These are phyloP conservation scores for Colletotrichum coccodes DNA, from an alignment of 2,329 filamentous ascomycete species.

Conservation along the genomic window DNA sequence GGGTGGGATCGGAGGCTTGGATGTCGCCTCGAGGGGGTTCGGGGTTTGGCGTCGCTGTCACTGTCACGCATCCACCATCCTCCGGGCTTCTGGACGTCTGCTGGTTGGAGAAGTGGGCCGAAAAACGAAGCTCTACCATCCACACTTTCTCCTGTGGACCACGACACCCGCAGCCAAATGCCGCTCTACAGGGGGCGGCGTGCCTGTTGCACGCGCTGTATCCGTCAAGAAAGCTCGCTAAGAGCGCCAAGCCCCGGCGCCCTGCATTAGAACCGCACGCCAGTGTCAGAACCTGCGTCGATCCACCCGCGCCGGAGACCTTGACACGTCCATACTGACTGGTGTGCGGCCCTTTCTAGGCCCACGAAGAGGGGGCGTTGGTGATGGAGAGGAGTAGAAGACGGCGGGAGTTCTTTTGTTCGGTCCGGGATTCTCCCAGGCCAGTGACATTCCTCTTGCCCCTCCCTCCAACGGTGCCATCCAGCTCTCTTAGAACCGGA, in stretches of 20 bases:
- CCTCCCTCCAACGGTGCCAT: not conserved
- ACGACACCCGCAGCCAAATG: constrained; percentile 19
- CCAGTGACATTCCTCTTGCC: constrained; percentile 10
- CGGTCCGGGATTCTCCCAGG: constrained; percentile 8
- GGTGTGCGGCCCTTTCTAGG: not conserved
- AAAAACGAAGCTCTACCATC: constrained; percentile 10
- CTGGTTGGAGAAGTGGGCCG: not conserved
- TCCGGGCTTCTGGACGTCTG: not conserved
- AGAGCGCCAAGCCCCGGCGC: constrained; percentile 28
- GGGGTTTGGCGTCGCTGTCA: not conserved
- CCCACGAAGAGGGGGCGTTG: not conserved
- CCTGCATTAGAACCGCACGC: constrained; percentile 29
- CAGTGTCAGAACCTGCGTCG: constrained; percentile 26
- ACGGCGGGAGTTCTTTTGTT: not conserved
- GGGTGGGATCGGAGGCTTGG: constrained; percentile 2
- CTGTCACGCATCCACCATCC: not conserved
- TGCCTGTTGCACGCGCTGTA: constrained; percentile 20
- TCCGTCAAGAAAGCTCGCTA: constrained; percentile 23
- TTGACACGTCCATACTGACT: not conserved
- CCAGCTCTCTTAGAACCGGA: constrained; percentile 7
- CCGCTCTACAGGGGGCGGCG: constrained; percentile 1
- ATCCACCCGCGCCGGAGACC: constrained; percentile 13
- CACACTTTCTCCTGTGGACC: not conserved
- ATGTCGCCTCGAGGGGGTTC: constrained; percentile 14
- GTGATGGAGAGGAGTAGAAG: not conserved